Conservation (phyloP, 2,329 filamentous ascomycete species). For the Trichoderma koningii region DNA sequence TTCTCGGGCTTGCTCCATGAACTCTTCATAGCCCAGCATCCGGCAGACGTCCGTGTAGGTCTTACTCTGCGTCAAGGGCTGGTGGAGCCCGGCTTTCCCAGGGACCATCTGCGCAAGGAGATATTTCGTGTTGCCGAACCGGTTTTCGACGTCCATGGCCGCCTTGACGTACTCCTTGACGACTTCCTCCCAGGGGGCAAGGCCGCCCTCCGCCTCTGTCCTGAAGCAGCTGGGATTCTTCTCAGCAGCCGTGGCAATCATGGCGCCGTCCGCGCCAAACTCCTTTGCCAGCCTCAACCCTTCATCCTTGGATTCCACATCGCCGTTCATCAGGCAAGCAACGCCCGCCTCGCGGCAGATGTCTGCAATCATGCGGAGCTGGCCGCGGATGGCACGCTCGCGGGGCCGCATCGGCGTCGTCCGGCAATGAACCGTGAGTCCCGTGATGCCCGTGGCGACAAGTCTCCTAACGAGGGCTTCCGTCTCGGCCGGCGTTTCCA, state of each 20-base stretch:
- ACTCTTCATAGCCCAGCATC: conserved; percentile 62
- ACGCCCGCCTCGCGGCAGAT: conserved; percentile 84
- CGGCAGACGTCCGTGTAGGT: conserved; percentile 71
- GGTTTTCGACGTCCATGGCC: conserved; percentile 78
- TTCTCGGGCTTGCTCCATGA: conserved; percentile 64
- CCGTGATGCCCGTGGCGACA: conserved; percentile 85
- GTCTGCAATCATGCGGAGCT: conserved; percentile 79
- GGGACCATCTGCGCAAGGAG: conserved; percentile 83
- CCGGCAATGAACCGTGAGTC: conserved; percentile 90
- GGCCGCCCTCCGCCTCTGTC: conserved; percentile 65
- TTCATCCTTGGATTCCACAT: conserved; percentile 75
- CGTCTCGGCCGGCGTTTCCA: conserved; percentile 76
- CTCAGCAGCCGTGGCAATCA: conserved; percentile 95
- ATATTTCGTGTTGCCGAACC: conserved; percentile 91
- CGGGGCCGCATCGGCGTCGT: conserved; percentile 94
- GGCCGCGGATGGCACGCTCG: conserved; percentile 81
- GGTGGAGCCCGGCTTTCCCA: conserved; percentile 69
- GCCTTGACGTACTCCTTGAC: conserved; percentile 73
- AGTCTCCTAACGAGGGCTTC: conserved; percentile 75
- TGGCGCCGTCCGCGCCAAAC: conserved; percentile 87
- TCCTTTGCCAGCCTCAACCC: conserved; percentile 71
- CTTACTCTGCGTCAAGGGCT: conserved; percentile 63
- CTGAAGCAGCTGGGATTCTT: conserved; percentile 89
- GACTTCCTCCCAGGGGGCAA: conserved; percentile 74
- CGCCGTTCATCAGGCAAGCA: conserved; percentile 93